phyloP scores from a whole-genome alignment of 2,329 filamentous ascomycete species.

The Colletotrichum cordylinicola region DNA sequence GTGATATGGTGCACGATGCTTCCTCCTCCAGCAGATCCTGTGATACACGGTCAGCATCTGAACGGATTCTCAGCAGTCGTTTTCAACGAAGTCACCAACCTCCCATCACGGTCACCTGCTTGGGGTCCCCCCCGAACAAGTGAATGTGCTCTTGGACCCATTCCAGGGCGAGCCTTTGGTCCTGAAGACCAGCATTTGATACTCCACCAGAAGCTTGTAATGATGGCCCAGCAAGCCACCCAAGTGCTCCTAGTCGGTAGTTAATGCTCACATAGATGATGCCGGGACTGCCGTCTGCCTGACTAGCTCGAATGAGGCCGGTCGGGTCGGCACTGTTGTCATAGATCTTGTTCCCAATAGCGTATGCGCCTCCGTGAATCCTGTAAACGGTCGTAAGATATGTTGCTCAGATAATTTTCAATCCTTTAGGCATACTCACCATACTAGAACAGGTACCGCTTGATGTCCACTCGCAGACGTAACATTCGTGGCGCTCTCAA shows the following conservation, averaged over 20 bases:
- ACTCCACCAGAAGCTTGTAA: constrained; percentile 37
- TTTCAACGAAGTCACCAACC: neutral
- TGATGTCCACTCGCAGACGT: neutral
- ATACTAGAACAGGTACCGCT: constrained; percentile 26
- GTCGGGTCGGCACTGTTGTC: neutral
- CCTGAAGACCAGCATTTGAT: constrained; percentile 42
- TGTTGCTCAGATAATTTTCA: neutral
- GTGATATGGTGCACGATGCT: constrained; percentile 23
- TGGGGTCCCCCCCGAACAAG: constrained; percentile 48
- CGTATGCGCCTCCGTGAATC: constrained; percentile 43
- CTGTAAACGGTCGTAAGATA: constrained; percentile 23
- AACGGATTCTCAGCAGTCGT: neutral
- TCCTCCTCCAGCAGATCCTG: constrained; percentile 36
- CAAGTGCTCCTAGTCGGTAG: constrained; percentile 47
- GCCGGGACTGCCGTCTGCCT: constrained; percentile 35
- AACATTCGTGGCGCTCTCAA: constrained; percentile 23
- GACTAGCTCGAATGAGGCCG: neutral
- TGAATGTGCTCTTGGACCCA: constrained; percentile 52
- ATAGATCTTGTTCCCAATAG: constrained; percentile 46
- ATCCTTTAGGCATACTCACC: neutral
- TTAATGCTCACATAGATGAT: constrained; percentile 46
- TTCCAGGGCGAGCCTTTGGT: constrained; percentile 46
- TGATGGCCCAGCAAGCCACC: constrained; percentile 45
- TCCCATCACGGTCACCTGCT: constrained; percentile 49
- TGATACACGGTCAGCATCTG: neutral